Base-by-base conservation (phyloP, 202 grass and related monocot genomes). In the Zoysia matrella region DNA sequence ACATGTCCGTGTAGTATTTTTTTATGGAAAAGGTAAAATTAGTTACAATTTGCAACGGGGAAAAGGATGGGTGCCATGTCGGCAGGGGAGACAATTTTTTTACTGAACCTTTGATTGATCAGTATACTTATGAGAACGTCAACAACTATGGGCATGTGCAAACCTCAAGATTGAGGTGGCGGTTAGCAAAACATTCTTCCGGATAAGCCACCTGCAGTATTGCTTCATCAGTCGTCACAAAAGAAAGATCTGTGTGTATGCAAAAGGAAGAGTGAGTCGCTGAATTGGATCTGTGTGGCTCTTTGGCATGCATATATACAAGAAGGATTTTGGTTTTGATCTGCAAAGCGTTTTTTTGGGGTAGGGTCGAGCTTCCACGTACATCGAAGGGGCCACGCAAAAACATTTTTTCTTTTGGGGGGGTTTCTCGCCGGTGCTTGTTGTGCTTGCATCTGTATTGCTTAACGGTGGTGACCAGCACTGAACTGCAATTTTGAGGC, bases 351-450 rank as follows among this genome's bases (percentile, higher is more conserved):
- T n/a, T 55, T 46, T 73, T 50, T 62, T 30, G 68, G 83, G 30
- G 30, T 82, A 82, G 88, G 88, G 69, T 60, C 83, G 75, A 57
- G 68, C 67, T 78, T 78, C 83, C 87, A 82, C 61, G 30, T 36
- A 36, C 30, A 61, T 82, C 56, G 47, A 72, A 82, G 51, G 58
- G 52, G 12, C 54, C 43, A 53, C 54, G 16, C 61, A 9, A 40
- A 69, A 22, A 67, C 53, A 61, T 9, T 16, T 43, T 64, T 45
- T 42, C 72, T 84, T 69, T 42, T 36, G 30, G 30, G 30, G 30
- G 40, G 42, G 67, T 10, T 60, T 48, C 62, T 22, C 5, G 60
- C 57, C 2, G 46, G 80, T 45, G 18, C 3, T 8, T 22, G 3
- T 2, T 39, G 58, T 77, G 72, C 60, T 89, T 67, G 46, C 46